Base-by-base conservation (phyloP, 768 basidiomycete species). In the Cubamyces lactineus region DNA sequence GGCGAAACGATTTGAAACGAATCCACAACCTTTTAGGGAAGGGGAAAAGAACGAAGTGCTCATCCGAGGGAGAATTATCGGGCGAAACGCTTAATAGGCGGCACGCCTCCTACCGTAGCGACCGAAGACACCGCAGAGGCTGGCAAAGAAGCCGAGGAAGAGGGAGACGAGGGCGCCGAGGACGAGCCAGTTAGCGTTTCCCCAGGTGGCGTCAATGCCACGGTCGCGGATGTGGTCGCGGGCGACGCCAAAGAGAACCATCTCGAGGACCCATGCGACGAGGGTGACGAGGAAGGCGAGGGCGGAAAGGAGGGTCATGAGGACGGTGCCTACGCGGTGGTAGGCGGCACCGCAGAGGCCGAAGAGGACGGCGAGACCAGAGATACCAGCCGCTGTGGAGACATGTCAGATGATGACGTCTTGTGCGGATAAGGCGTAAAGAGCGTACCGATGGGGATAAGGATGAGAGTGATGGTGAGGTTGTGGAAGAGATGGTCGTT, bases 161-260 rank as follows among this genome's bases (percentile, higher is more conserved):
- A 94, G 80, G 1, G 91, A 80, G 54, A 84, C 80, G 52, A 90
- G 77, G 0, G 91, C 91, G 58, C 84, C 91, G 46, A 94, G 80
- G 3, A 88, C 88, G 59, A 94, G 69, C 92, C 92, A 95, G 70
- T 86, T 86, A 46, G 89, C 92, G 72, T 91, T 92, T 16, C 91
- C 92, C 74, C 85, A 88, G 64, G 81, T 76, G 2, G 89, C 84
- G 24, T 67, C 53, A 28, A 77, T 70, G 19, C 80, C 82, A 19
- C 75, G 75, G 62, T 82, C 73, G 58, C 81, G 79, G 69, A 89
- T 81, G 45, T 82, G 79, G 65, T 83, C 72, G 60, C 86, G 85
- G 17, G 84, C 84, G 63, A 91, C 82, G 50, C 86, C 87, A 73
- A 89, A 95, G 53, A 95, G 83, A 45, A 84, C 84, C 84, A 93